Evolutionary conservation across 192 early-diverging fungal species (phyloP).

Genomic region (Coemansia sp.): DNA sequence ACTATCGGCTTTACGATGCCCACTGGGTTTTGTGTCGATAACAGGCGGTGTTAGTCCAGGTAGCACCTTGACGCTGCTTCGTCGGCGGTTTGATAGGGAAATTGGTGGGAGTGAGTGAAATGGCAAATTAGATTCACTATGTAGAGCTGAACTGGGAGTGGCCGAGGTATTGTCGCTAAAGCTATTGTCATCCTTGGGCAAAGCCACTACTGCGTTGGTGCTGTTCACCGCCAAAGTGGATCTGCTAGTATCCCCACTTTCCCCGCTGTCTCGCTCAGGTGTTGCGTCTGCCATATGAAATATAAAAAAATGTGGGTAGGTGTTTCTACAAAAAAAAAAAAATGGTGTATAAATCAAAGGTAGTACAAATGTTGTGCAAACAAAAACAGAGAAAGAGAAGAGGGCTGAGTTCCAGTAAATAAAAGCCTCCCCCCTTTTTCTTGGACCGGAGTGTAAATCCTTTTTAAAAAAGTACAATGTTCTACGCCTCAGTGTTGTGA

Average conservation of each 20-base stretch:
- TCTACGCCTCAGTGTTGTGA: background rate
- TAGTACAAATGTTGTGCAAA: background rate
- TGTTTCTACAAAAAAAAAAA: background rate
- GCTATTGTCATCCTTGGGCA: background rate
- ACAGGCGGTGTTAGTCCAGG: background rate
- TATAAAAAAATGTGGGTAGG: background rate
- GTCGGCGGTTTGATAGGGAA: background rate
- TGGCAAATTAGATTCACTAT: background rate
- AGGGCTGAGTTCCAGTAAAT: background rate
- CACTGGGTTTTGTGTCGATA: background rate
- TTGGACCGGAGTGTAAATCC: conserved; percentile 3
- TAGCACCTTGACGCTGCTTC: background rate
- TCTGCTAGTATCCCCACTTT: background rate
- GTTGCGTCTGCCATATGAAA: conserved; percentile 3
- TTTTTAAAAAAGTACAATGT: background rate
- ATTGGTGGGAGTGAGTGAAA: background rate
- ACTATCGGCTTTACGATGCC: background rate
- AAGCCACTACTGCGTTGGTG: background rate
- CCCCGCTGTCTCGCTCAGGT: conserved; percentile 3
- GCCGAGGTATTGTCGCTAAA: background rate
- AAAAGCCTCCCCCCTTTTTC: background rate
- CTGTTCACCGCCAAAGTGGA: conserved; percentile 1
- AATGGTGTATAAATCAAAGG: background rate
- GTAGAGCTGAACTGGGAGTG: background rate
- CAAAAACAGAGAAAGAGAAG: background rate